Base-by-base conservation (phyloP, 257 asterid species). In the Henckelia pumila region DNA sequence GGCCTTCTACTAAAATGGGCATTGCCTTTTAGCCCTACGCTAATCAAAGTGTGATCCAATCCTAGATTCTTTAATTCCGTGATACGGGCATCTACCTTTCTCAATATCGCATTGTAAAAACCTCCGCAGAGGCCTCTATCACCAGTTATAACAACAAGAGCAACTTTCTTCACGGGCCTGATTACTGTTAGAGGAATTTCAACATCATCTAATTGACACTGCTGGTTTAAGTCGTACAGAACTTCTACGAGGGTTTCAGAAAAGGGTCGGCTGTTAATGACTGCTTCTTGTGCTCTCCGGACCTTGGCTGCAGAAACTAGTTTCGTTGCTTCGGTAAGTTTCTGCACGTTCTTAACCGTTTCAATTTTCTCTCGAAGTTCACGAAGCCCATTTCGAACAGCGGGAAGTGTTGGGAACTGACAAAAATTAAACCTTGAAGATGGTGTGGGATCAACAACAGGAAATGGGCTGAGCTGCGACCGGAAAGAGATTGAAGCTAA, bases 61-160 rank as follows among this genome's bases (percentile, higher is more conserved):
- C 92, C 92, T 0, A 82, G 84, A 20, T 24, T 71, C 61, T 16
- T 74, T 72, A 89, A 62, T 63, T 86, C 95, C 23, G 69, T 57
- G 9, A 89, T 73, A 50, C 95, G 83, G 23, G 50, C 19, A 47
- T 86, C 90, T 7, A 89, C 83, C 63, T 74, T 89, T 44, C 66
- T 89, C 69, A 89, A 16, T 1, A 89, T 56, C 9, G 78, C 72
- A 29, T 24, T 80, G 62, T 89, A 86, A 76, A 89, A 89, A 20
- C 92, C 80, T 28, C 96, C 95, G 68, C 96, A 89, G 30, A 89
- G 95, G 13, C 96, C 95, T 63, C 92, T 80, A 52, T 85, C 95
- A 28, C 87, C 88, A 3, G 90, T 71, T 50, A 89, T 69, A 22
- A 85, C 89, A 5, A 89, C 58, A 7, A 89, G 84, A 14, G 87